A percentile compares a stretch with the other conserved stretches of the same genome.
Conservation (phyloP, 208 protist genomes). For the Trypanosoma boissoni region DNA sequence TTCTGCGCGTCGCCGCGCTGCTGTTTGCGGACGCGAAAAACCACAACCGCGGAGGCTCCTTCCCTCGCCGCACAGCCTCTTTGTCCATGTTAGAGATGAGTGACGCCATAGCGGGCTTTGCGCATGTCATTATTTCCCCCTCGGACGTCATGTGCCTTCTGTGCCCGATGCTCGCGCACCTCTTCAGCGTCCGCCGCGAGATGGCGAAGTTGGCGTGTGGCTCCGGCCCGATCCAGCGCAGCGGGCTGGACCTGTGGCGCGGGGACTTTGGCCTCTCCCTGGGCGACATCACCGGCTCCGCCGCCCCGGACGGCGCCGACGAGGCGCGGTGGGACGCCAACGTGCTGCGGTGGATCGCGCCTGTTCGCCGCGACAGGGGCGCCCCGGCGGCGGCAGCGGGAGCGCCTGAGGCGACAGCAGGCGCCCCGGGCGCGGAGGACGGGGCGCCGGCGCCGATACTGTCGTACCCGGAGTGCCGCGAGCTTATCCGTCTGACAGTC, state of each 20-base stretch:
- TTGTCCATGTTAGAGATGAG: too few species aligned
- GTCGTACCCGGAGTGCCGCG: constrained; percentile 67
- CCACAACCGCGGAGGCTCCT: constrained; percentile 1
- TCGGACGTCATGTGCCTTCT: constrained; percentile 72
- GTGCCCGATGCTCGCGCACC: constrained; percentile 52
- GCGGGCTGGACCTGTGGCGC: not conserved
- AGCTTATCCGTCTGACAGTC: constrained; percentile 60
- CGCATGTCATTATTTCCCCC: constrained; percentile 24
- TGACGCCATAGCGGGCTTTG: constrained; percentile 16
- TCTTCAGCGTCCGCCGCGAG: constrained; percentile 40
- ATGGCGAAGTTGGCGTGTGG: constrained; percentile 5
- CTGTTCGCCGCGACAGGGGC: too few species aligned
- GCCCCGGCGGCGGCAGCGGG: not conserved
- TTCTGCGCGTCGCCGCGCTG: constrained; percentile 56
- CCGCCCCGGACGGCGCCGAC: not conserved
- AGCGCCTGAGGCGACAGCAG: constrained; percentile 1
- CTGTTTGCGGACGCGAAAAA: constrained; percentile 65
- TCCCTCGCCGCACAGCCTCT: too few species aligned
- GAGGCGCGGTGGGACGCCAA: constrained; percentile 35
- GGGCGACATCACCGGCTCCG: too few species aligned
- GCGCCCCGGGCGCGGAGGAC: not conserved
- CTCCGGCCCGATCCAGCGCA: not conserved
- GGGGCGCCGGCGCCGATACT: constrained; percentile 18
- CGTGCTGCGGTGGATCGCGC: constrained; percentile 19
- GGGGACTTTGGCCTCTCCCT: not conserved